Conservation (phyloP, 2,329 filamentous ascomycete genomes). For the Gnomoniopsis smithogilvyi region DNA sequence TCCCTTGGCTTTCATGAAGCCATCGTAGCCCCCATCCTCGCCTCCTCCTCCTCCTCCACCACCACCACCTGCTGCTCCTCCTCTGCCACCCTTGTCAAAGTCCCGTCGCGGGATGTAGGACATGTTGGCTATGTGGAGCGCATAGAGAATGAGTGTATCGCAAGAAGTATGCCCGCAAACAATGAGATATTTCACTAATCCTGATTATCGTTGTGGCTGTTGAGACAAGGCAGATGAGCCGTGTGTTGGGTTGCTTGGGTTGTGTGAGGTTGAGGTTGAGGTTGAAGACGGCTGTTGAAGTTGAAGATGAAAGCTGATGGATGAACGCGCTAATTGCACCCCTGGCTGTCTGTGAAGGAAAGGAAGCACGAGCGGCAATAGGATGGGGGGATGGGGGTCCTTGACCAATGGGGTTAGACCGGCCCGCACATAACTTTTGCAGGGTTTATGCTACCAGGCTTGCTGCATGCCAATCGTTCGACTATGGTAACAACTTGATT, state of each 20-base stretch:
- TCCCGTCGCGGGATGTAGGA: conserved; percentile 54
- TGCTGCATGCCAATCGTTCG: no score
- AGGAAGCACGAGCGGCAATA: no score
- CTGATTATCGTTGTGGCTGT: background rate
- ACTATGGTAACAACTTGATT: no score
- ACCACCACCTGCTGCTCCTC: conserved; percentile 23
- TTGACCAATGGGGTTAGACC: no score
- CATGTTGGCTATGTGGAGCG: conserved; percentile 33
- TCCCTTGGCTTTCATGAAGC: conserved; percentile 41
- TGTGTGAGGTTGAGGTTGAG: background rate
- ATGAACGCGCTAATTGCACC: no score
- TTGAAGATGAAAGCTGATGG: background rate
- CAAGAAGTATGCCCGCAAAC: background rate
- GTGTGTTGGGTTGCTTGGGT: no score
- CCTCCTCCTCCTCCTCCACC: conserved; percentile 5
- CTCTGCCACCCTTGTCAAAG: conserved; percentile 27
- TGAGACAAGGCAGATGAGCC: no score
- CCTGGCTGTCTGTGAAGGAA: no score
- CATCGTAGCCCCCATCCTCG: conserved; percentile 17
- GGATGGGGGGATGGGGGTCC: no score
- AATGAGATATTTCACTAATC: background rate
- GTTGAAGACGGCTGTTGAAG: background rate
- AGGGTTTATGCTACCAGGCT: no score
- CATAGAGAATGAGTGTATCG: background rate
- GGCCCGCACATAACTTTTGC: no score